Conservation (phyloP, 352 stramenopile genomes). For the Bremia lactucae region DNA sequence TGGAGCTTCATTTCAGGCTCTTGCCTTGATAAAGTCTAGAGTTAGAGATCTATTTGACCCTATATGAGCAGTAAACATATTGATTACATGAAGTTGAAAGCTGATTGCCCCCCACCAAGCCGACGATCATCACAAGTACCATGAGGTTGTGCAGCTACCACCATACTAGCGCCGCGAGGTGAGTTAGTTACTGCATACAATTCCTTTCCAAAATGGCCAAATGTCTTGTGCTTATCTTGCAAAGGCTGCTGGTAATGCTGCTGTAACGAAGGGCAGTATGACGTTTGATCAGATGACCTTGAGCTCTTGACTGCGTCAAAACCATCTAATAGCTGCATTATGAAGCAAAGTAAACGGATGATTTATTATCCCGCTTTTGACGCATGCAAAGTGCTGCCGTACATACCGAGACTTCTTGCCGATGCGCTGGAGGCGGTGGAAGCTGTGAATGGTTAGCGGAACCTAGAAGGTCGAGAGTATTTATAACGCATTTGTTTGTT, state of each 20-base stretch:
- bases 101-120: conserved; percentile 43
- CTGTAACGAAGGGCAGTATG: conserved; percentile 18
- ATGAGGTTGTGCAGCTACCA: conserved; percentile 6
- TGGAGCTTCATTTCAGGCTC: conserved; percentile 7
- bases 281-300: conserved; percentile 22
- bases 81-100: conserved; percentile 83
- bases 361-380: not conserved
- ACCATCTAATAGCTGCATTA: conserved; percentile 30
- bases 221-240: conserved; percentile 47
- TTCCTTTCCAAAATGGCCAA: conserved; percentile 79
- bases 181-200: conserved; percentile 82
- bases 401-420: conserved; percentile 54
- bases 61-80: conserved; percentile 6
- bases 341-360: not conserved
- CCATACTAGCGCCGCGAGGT: conserved; percentile 28
- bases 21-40: too few relatives aligned
- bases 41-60: conserved; percentile 1
- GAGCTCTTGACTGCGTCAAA: conserved; percentile 35
- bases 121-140: conserved; percentile 8
- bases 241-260: conserved; percentile 24
- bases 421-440: conserved; percentile 7
- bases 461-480: conserved; percentile 14
- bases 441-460: conserved; percentile 16
- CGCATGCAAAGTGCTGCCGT: conserved; percentile 8
- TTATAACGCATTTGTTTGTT: conserved; percentile 2